Evolutionary conservation across 192 early-diverging fungal species (phyloP), one percentile per base, ranked within the genome.

Genomic region (Rhizophagus sp.): DNA sequence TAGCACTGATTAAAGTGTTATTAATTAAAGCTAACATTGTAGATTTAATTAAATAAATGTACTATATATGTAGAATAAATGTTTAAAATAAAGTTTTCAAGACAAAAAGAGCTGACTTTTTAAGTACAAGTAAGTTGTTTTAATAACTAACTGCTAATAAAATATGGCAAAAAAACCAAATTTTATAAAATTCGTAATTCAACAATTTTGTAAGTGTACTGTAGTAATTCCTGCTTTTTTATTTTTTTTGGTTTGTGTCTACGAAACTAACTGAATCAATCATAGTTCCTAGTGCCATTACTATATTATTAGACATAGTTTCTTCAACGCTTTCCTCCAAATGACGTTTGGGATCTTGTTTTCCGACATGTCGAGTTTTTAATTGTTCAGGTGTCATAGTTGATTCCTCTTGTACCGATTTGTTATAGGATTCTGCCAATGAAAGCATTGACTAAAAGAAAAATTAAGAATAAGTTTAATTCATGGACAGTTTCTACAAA

Each of bases 331-430:
- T 97, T 49, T 94, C 92, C 84, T 97, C 96, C 80, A 99, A 86
- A 85, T 99, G 98, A 81, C 97, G 92, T 89, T 99, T 99, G 19
- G 98, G 98, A 82, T 99, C 98, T 86, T 99, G 96, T 84, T 99
- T 99, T 47, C 98, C 98, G n/a, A 99, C 96, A 84, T 99, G 98
- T 49, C 98, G 96, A 12, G 95, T 99, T 86, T 97, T 95, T 47
- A 99, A 93, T 87, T 99, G 95, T 65, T 99, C 95, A 2, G 92
- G 81, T 15, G 96, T 95, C 92, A 99, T 88, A 17, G 93, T 96
- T 68, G 90, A 93, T 86, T 99, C 98, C 83, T 99, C 98, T 77
- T 95, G 93, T 1, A 99, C 97, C 3, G 96, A 97, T 85, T 99
- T 99, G 89, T 97, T 98, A 82, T 99, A 99, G 73, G 91, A 86